phyloP scores from a whole-genome alignment of 2,329 filamentous ascomycete species.

The Xylaria arbuscula region DNA sequence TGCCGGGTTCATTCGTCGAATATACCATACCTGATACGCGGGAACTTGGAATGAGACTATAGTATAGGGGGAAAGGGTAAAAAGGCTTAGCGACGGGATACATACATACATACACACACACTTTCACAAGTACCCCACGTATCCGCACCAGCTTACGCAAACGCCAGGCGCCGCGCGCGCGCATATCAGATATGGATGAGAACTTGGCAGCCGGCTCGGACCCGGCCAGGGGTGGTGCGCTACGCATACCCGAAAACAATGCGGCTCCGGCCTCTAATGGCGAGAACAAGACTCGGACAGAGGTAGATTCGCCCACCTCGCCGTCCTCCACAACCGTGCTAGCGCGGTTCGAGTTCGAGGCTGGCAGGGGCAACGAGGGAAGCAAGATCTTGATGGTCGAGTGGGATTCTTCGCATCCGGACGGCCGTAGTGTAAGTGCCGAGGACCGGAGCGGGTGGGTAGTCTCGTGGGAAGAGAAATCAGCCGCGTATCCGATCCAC shows the following conservation, averaged over 20 bases:
- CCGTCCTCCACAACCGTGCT: slow-evolving; percentile 65
- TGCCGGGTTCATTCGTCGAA: slow-evolving; percentile 37
- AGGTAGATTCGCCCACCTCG: slow-evolving; percentile 57
- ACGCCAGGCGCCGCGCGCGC: slow-evolving; percentile 39
- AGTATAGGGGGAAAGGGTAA: slow-evolving; percentile 25
- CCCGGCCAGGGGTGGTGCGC: slow-evolving; percentile 37
- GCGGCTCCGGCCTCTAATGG: slow-evolving; percentile 25
- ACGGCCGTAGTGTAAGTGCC: slow-evolving; percentile 52
- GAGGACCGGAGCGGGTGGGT: slow-evolving; percentile 66
- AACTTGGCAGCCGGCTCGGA: slow-evolving; percentile 32
- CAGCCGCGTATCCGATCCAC: slow-evolving; percentile 73
- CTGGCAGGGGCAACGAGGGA: slow-evolving; percentile 79
- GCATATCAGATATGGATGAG: slow-evolving; percentile 33
- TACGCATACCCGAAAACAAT: slow-evolving; percentile 40
- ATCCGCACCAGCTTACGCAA: slow-evolving; percentile 33
- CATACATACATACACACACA: slow-evolving; percentile 6
- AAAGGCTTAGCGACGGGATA: slow-evolving; percentile 28
- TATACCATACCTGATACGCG: slow-evolving; percentile 18
- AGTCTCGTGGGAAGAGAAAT: slow-evolving; percentile 86
- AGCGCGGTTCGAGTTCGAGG: slow-evolving; percentile 88
- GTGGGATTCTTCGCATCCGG: slow-evolving; percentile 69
- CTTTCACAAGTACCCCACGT: slow-evolving; percentile 27
- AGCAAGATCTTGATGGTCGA: slow-evolving; percentile 95
- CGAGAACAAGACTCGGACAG: slow-evolving; percentile 26
- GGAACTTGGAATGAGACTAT: slow-evolving; percentile 41